Evolutionary conservation across 305 asterid species (phyloP), one percentile per base, ranked within the genome.

Genomic region (Plantago coronopus): DNA sequence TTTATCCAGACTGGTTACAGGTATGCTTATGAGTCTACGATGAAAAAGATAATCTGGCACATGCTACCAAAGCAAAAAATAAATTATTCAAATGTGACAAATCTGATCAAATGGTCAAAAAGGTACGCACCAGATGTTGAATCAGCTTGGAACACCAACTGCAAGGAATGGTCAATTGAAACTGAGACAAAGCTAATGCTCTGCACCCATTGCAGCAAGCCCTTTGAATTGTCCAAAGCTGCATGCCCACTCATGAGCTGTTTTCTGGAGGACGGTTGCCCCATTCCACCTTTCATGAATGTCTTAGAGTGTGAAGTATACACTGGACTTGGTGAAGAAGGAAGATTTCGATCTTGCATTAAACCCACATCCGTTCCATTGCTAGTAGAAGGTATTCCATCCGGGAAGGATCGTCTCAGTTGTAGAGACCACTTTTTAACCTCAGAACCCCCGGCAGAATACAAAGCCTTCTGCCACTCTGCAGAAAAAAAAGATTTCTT

Each of bases 381-480:
- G 86, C 93, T 94, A 66, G 82, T 79, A 25, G 95, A 80, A 44
- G 95, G 73, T 65, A 87, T 71, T 69, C 96, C 97, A 69, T 94
- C 99, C 19, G 99, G 95, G 62, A 85, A 68, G 34, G 96, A 81
- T 63, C 95, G 81, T 55, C 99, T 76, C 61, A 94, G 88, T 83
- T 94, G 99, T 78, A 94, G 78, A 42, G 99, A 82, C 97, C 99
- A 94, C 79, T 94, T 94, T 72, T 87, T 88, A 69, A 94, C 91
- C 73, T 94, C 97, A 1, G 97, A 81, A 67, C 99, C 96, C 63
- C 99, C 96, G 66, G 91, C 79, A 44, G 97, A 74, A 69, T 87
- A 94, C 61, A 94, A 77, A 22, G 99, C 99, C 79, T 94, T 94
- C 83, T 94, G 97, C 99, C 99, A 94, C 78, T 90, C 99, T 94